Percentiles rank a stretch among this genome's conserved stretches.
Conservation (phyloP, 495 filamentous ascomycete genomes). For the Talaromyces borbonicus region DNA sequence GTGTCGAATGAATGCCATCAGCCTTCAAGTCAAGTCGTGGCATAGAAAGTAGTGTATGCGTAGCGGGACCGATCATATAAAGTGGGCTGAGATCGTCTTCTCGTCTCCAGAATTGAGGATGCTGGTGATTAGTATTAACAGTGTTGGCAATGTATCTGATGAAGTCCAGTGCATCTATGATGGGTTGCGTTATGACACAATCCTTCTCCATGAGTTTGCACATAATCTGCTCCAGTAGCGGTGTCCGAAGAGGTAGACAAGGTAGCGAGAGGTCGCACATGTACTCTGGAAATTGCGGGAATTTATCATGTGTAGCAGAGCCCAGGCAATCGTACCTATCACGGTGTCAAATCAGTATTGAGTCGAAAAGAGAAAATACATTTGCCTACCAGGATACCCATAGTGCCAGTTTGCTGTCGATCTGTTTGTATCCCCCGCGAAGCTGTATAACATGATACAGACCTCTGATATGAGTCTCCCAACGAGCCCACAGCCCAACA, state of each 20-base stretch:
- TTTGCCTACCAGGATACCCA: slow-evolving; percentile 1
- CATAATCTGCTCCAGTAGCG: not conserved
- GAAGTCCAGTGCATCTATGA: not conserved
- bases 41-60: slow-evolving; percentile 1
- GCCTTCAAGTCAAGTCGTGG: not conserved
- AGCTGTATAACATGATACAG: slow-evolving; percentile 11
- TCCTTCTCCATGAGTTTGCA: not conserved
- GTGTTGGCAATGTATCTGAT: not conserved
- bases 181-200: not conserved
- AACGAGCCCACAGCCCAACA: slow-evolving; percentile 13
- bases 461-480: slow-evolving; percentile 13
- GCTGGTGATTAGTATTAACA: not conserved
- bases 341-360: not conserved
- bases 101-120: not conserved
- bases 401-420: slow-evolving; percentile 3
- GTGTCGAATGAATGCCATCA: not conserved
- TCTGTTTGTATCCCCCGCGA: slow-evolving; percentile 14
- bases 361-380: not conserved
- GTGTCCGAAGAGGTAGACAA: not conserved
- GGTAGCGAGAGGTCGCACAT: not conserved
- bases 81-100: slow-evolving; percentile 6
- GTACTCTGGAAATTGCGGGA: not conserved
- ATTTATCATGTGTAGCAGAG: not conserved
- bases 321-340: slow-evolving; percentile 2
- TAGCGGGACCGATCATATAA: not conserved